phyloP scores from a whole-genome alignment of 768 basidiomycete species.

The Trametes cinnabarina region DNA sequence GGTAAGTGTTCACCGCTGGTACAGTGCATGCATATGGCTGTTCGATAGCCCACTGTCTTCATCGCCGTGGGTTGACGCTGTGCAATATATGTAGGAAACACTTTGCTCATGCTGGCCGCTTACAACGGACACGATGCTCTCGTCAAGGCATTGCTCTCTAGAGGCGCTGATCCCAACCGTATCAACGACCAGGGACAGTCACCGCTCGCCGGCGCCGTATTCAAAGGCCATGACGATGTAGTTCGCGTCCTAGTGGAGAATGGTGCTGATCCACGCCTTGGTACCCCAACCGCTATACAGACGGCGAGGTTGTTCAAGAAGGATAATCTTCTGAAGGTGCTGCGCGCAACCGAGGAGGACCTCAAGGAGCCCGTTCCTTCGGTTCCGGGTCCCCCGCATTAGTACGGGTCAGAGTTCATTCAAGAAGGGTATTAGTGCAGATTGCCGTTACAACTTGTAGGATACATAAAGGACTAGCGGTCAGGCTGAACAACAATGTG shows the following conservation, averaged over 20 bases:
- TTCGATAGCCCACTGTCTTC: too few relatives aligned
- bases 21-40: too few relatives aligned
- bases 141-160: constrained; percentile 48
- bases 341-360: constrained; percentile 63
- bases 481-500: not conserved
- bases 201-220: constrained; percentile 74
- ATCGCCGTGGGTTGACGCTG: too few relatives aligned
- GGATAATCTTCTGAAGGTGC: constrained; percentile 49
- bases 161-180: constrained; percentile 64
- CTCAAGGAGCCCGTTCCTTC: constrained; percentile 31
- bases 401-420: not conserved
- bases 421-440: not conserved
- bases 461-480: not conserved
- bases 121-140: constrained; percentile 65
- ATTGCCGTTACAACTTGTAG: constrained; percentile 1
- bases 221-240: constrained; percentile 67
- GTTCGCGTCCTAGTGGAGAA: constrained; percentile 50
- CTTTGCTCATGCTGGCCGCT: constrained; percentile 74
- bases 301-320: constrained; percentile 67
- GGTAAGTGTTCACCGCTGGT: too few relatives aligned
- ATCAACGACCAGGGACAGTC: constrained; percentile 72
- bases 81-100: constrained; percentile 64
- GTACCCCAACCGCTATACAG: constrained; percentile 67
- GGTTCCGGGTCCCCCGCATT: constrained; percentile 19
- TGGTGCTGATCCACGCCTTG: constrained; percentile 62